phyloP scores from a whole-genome alignment of 768 basidiomycete species.

The Lyophyllum decastes region DNA sequence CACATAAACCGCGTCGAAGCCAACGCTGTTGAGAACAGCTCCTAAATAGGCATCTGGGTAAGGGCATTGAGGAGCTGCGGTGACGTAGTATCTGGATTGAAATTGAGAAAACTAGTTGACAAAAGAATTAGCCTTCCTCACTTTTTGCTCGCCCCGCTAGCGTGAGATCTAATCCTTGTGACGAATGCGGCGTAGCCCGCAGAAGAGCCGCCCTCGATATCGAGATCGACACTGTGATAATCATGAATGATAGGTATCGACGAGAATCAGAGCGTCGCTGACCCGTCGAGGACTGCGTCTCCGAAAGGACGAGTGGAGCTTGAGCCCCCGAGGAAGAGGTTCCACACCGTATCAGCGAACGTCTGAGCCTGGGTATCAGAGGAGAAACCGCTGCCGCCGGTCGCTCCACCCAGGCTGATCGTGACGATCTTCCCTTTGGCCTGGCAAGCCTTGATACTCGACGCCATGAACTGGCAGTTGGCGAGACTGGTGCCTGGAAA shows the following conservation, averaged over 20 bases:
- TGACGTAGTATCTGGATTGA: constrained; percentile 56
- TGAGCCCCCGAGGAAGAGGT: constrained; percentile 64
- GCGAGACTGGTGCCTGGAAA: constrained; percentile 66
- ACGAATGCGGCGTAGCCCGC: constrained; percentile 54
- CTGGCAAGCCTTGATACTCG: constrained; percentile 67
- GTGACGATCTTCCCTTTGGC: constrained; percentile 60
- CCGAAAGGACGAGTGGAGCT: constrained; percentile 70
- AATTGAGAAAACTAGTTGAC: not conserved
- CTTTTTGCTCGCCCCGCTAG: constrained; percentile 53
- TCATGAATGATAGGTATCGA: too few species aligned
- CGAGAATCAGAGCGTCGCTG: too few species aligned
- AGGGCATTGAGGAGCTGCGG: constrained; percentile 66
- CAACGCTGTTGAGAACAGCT: constrained; percentile 58
- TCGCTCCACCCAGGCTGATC: constrained; percentile 60
- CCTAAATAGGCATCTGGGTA: constrained; percentile 68
- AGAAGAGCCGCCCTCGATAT: constrained; percentile 66
- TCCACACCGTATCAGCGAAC: constrained; percentile 72
- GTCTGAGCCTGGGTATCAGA: constrained; percentile 55
- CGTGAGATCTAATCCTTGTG: constrained; percentile 50
- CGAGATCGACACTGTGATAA: constrained; percentile 66
- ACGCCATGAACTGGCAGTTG: constrained; percentile 56
- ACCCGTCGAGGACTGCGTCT: constrained; percentile 73
- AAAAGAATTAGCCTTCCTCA: constrained; percentile 15
- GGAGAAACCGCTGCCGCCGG: constrained; percentile 57
- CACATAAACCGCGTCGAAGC: constrained; percentile 73